Conservation (phyloP, 768 basidiomycete species). For the Paxillus involutus region DNA sequence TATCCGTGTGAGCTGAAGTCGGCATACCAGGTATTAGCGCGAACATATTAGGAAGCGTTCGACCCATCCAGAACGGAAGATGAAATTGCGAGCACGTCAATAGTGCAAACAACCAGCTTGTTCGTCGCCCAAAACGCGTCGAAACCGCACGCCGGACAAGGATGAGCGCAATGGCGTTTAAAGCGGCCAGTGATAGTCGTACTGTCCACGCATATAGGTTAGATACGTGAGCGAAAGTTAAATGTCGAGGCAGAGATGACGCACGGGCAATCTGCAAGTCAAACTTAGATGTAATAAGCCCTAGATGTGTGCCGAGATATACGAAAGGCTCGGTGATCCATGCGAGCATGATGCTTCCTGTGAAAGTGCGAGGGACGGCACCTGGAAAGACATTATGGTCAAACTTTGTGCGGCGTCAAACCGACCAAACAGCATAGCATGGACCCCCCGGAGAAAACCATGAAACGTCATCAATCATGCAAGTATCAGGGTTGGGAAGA, state of each 20-base stretch:
- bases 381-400: constrained; percentile 91
- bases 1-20: not conserved
- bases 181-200: constrained; percentile 66
- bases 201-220: constrained; percentile 41
- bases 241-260: constrained; percentile 20
- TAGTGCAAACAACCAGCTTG: constrained; percentile 60
- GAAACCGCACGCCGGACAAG: constrained; percentile 63
- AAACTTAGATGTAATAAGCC: constrained; percentile 52
- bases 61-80: constrained; percentile 87
- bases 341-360: constrained; percentile 72
- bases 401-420: constrained; percentile 50
- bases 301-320: constrained; percentile 38
- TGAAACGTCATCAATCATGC: constrained; percentile 6
- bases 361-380: constrained; percentile 84
- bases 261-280: constrained; percentile 71
- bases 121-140: constrained; percentile 59
- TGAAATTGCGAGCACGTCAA: constrained; percentile 88
- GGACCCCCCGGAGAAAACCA: not conserved
- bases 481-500: not conserved
- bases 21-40: constrained; percentile 73
- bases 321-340: constrained; percentile 53
- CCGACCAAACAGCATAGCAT: not conserved
- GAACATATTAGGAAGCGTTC: constrained; percentile 95
- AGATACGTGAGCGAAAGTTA: not conserved
- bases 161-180: constrained; percentile 63